phyloP scores from a whole-genome alignment of 2,329 filamentous ascomycete genomes.

The Chrysosporium queenslandicum region DNA sequence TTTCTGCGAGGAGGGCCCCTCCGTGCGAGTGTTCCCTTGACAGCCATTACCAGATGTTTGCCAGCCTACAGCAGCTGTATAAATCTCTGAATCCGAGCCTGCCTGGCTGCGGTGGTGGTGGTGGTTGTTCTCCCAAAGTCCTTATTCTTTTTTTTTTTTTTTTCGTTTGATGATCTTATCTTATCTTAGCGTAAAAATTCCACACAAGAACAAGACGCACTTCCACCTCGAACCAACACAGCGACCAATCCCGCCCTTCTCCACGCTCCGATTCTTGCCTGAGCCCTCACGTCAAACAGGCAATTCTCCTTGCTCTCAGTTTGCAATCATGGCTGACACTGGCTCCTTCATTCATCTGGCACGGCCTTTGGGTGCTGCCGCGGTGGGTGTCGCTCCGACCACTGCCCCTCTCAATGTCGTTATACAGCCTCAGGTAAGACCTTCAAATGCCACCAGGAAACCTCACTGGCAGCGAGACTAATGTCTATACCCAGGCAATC shows the following conservation, averaged over 20 bases:
- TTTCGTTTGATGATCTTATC: conserved; percentile 27
- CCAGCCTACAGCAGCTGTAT: background rate
- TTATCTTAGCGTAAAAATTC: conserved; percentile 43
- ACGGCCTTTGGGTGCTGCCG: conserved; percentile 75
- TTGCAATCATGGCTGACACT: conserved; percentile 64
- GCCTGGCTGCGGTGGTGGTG: background rate
- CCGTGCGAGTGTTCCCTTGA: background rate
- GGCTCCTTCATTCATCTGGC: conserved; percentile 91
- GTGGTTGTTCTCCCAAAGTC: background rate
- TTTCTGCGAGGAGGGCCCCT: conserved; percentile 8
- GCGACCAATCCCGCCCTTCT: background rate
- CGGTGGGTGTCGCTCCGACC: conserved; percentile 67
- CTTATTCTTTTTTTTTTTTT: conserved; percentile 18
- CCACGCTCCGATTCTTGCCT: background rate
- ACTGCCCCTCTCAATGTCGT: conserved; percentile 88
- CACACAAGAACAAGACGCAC: conserved; percentile 21
- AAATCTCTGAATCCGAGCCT: background rate
- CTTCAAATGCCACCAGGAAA: background rate
- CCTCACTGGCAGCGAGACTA: conserved; percentile 1
- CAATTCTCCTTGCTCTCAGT: conserved; percentile 12
- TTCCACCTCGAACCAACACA: conserved; percentile 6
- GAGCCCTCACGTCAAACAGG: conserved; percentile 15
- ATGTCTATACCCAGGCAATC: conserved; percentile 42
- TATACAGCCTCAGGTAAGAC: conserved; percentile 79
- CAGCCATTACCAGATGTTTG: conserved; percentile 1